Conservation (phyloP, 1,139 yeast species). For the Hyphopichia buzzinii region DNA sequence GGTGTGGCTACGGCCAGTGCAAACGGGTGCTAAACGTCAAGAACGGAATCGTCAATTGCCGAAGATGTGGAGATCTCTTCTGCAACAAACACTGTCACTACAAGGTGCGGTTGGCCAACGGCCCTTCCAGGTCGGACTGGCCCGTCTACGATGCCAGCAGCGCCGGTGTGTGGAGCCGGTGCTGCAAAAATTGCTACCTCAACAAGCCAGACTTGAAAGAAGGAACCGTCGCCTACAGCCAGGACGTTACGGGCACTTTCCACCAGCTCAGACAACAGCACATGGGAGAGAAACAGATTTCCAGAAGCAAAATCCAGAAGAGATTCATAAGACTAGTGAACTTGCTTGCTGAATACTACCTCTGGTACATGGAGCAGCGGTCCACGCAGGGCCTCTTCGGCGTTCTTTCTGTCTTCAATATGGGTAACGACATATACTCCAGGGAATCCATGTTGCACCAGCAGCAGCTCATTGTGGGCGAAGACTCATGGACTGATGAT, state of each 20-base stretch:
- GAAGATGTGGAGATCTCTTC: slow-evolving; percentile 69
- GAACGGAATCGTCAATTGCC: slow-evolving; percentile 58
- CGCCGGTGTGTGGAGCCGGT: slow-evolving; percentile 65
- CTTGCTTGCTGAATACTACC: slow-evolving; percentile 17
- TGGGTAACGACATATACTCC: not conserved
- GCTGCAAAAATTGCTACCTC: slow-evolving; percentile 63
- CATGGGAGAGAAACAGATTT: slow-evolving; percentile 44
- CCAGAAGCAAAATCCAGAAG: slow-evolving; percentile 59
- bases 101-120: slow-evolving; percentile 47
- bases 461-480: slow-evolving; percentile 43
- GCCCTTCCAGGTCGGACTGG: slow-evolving; percentile 24
- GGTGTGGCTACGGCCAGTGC: slow-evolving; percentile 41
- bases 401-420: slow-evolving; percentile 3
- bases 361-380: slow-evolving; percentile 11
- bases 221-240: slow-evolving; percentile 32
- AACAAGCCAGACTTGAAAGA: slow-evolving; percentile 54
- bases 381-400: not conserved
- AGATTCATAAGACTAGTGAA: slow-evolving; percentile 51
- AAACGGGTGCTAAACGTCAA: slow-evolving; percentile 38
- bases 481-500: slow-evolving; percentile 66
- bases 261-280: slow-evolving; percentile 33
- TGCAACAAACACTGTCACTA: slow-evolving; percentile 65
- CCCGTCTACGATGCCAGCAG: slow-evolving; percentile 30
- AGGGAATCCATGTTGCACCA: slow-evolving; percentile 5
- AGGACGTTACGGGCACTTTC: slow-evolving; percentile 51